Evolutionary conservation across 2,329 filamentous ascomycete species (phyloP), one percentile per base, ranked within the genome.

Genomic region (Apiospora sp.): DNA sequence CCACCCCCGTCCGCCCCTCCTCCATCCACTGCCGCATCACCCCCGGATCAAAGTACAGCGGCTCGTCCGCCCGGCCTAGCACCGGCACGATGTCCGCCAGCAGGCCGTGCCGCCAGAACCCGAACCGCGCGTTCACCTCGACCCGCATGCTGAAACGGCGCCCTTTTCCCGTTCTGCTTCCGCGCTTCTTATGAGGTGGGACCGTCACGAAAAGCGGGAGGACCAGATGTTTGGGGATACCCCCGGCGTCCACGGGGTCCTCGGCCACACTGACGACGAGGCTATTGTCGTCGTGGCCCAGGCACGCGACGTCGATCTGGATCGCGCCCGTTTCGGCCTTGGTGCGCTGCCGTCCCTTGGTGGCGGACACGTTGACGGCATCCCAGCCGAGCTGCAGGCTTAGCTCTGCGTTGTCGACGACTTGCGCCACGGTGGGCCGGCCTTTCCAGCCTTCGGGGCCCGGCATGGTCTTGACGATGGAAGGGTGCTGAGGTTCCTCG

Each of bases 321-420:
- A 64, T 22, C 2, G 58, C 58, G 16, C 58, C 58, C 34, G 58
- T 41, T 19, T 41, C 34, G 19, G 58, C 19, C 34, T 64, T 64
- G 58, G 34, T 41, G 30, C 30, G 30, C 58, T 64, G 58, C 19
- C 58, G 58, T 10, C 58, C 8, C 34, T 22, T 5, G 30, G 58
- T 41, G 19, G 34, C 34, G 19, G 58, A 64, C 10, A 41, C 34
- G 22, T 19, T 34, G 10, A 19, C 58, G 16, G 58, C 22, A 8
- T 64, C 58, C 58, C 58, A 64, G 22, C 58, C 58, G 19, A 64
- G 58, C 19, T 64, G 58, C 3, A 64, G 58, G 10, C 19, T 34
- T 0, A 22, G 4, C 10, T 64, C 58, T 10, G 34, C 22, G 34
- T 5, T 41, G 34, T 41, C 30, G 2, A 10, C 34, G 19, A 64